Conservation (phyloP, 2,329 filamentous ascomycete species). For the Penicillium decumbens region DNA sequence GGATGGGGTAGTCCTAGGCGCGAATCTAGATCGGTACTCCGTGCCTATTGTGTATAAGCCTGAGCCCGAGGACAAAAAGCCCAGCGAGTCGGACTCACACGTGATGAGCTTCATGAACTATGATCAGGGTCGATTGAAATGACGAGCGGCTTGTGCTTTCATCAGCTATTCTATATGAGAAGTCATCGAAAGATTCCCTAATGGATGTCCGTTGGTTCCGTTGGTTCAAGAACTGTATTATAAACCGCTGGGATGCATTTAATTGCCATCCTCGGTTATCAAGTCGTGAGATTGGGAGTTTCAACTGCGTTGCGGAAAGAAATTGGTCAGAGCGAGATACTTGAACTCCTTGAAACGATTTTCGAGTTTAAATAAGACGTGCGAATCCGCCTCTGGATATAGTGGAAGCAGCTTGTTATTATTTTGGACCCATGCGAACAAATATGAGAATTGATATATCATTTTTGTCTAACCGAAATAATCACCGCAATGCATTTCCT, state of each 20-base stretch:
- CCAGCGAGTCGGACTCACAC: slow-evolving; percentile 6
- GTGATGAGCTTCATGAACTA: slow-evolving; percentile 31
- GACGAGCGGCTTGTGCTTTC: background rate
- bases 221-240: too few relatives aligned
- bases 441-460: background rate
- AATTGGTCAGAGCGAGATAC: slow-evolving; percentile 33
- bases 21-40: slow-evolving; percentile 23
- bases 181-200: too few relatives aligned
- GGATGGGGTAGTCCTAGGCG: slow-evolving; percentile 27
- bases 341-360: too few relatives aligned
- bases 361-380: too few relatives aligned
- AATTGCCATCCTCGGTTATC: slow-evolving; percentile 34
- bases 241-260: too few relatives aligned
- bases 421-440: too few relatives aligned
- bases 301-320: slow-evolving; percentile 46
- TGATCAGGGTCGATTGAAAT: slow-evolving; percentile 1
- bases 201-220: too few relatives aligned
- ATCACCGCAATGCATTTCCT: slow-evolving; percentile 9
- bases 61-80: background rate
- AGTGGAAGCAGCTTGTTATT: too few relatives aligned
- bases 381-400: too few relatives aligned
- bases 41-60: slow-evolving; percentile 1
- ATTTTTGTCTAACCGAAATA: slow-evolving; percentile 24
- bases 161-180: background rate
- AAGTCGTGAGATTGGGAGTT: slow-evolving; percentile 48